Base-by-base conservation (phyloP, 371 early-diverging fungal species). In the Mucor irregularis region DNA sequence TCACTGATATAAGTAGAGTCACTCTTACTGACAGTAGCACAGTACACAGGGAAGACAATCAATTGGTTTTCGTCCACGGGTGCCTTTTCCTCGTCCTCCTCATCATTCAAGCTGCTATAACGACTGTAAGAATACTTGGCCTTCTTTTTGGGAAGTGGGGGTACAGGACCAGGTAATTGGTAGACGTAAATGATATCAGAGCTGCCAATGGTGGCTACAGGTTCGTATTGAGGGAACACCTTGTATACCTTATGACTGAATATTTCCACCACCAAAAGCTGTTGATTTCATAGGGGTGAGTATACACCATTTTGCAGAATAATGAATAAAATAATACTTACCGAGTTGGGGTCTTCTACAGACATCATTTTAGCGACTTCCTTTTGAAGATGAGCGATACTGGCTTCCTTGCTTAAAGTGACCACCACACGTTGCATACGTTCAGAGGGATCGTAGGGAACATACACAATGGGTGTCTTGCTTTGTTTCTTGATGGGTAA, bases 171-270 rank as follows among this genome's bases (percentile, higher is more conserved):
- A 17, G 87, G 86, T 1, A 87, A 65, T 51, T 92, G 87, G 51
- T 89, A 86, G 16, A 90, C 70, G 47, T 80, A 83, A 24, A 90
- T 84, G n/a, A 64, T 74, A 64, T 94, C 93, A 10, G 45, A 59
- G 0, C 62, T 64, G 9, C 69, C 66, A 37, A 94, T 78, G 10
- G 73, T 81, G 6, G 80, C 75, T 9, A 90, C 80, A 2, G 80
- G 54, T 24, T 91, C 92, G 16, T 67, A 61, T 42, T 85, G 81
- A 10, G 74, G 66, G 34, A 84, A 87, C 0, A 90, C 59, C 50
- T 85, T 82, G 74, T 85, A 89, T 13, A 93, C 68, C 37, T 85
- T 83, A 51, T 69, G 45, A 2, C 66, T 54, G 34, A 73, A 86
- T 1, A 90, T 54, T 56, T 94, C 94, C 5, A 80, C 71, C 0